These are phyloP conservation scores for Boletus rex-veris DNA, from an alignment of 768 basidiomycete species.

Conservation along the genomic window DNA sequence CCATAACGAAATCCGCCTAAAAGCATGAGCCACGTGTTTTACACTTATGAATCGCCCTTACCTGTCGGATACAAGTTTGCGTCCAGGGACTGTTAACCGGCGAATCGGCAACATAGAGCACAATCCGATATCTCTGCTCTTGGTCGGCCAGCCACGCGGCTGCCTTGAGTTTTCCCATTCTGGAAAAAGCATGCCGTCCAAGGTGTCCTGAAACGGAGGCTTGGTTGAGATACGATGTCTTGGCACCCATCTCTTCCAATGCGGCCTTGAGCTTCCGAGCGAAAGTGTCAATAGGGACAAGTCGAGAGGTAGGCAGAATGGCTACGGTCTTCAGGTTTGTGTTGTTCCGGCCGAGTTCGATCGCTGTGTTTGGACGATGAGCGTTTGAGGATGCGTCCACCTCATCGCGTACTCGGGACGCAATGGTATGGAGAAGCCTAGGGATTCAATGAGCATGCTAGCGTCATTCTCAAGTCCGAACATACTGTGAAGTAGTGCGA, in stretches of 20 bases:
- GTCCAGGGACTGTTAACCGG: conserved; percentile 96
- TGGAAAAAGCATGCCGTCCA: conserved; percentile 90
- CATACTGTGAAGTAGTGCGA: conserved; percentile 79
- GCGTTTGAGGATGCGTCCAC: conserved; percentile 58
- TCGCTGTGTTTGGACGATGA: conserved; percentile 48
- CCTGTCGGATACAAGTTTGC: conserved; percentile 95
- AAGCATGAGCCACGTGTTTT: conserved; percentile 6
- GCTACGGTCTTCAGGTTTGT: conserved; percentile 92
- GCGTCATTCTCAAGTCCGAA: background rate
- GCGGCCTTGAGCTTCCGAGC: conserved; percentile 85
- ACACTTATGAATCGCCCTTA: conserved; percentile 28
- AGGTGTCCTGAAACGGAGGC: conserved; percentile 88
- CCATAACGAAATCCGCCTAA: conserved; percentile 90
- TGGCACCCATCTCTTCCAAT: conserved; percentile 89
- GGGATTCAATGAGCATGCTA: background rate
- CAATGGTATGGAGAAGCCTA: conserved; percentile 84
- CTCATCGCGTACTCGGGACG: conserved; percentile 84
- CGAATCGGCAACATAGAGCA: conserved; percentile 95
- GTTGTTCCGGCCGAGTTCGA: conserved; percentile 74
- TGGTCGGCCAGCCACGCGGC: conserved; percentile 91
- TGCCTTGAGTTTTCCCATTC: conserved; percentile 96
- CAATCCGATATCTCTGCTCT: conserved; percentile 89
- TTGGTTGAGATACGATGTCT: conserved; percentile 91
- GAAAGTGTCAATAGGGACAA: conserved; percentile 86
- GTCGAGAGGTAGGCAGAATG: conserved; percentile 81